Evolutionary conservation across 2,329 filamentous ascomycete species (phyloP), one percentile per base, ranked within the genome.

Genomic region (Metarhizium sp.): DNA sequence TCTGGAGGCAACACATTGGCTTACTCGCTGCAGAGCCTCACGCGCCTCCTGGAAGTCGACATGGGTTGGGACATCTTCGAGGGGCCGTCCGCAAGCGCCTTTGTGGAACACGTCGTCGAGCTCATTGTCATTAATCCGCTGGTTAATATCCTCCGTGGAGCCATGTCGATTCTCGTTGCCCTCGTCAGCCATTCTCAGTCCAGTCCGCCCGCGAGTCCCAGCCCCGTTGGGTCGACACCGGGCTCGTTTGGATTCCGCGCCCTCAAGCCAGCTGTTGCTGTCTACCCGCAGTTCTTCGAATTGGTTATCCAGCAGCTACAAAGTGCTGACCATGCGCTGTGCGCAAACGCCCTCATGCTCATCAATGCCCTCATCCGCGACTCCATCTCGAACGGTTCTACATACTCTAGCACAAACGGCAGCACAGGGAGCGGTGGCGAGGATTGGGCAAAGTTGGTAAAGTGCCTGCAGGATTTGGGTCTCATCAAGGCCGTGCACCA

Each of bases 361-460:
- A 90, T 99, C 70, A 99, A 99, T 69, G 90, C 92, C 0, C 78
- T 99, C 50, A 95, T 97, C 75, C 82, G 94, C 53, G 94, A 99
- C 69, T 88, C 91, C 5, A 85, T 97, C 52, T 87, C 88, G 32
- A 85, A 82, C 64, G 89, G 92, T 53, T 77, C 78, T 47, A 81
- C 86, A 57, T 58, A 63, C 48, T 56, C 60, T 7, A 59, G 57
- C 14, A 62, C 65, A 53, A 66, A 69, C 25, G 60, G 60, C 6
- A 63, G 66, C 34, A 42, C 48, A 34, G 66, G 65, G 10, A 59
- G 60, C 4, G 62, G 64, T 38, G 64, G 68, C 14, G 85, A 89
- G 58, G 92, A 97, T 64, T 97, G 94, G 92, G 89, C 91, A 51
- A 94, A 89, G 64, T 95, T 97, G 65, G 92, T 99, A 70, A 96